Evolutionary conservation across 179 eudicot species (phyloP), one percentile per base, ranked within the genome.

Genomic region (Spergularia azorica): DNA sequence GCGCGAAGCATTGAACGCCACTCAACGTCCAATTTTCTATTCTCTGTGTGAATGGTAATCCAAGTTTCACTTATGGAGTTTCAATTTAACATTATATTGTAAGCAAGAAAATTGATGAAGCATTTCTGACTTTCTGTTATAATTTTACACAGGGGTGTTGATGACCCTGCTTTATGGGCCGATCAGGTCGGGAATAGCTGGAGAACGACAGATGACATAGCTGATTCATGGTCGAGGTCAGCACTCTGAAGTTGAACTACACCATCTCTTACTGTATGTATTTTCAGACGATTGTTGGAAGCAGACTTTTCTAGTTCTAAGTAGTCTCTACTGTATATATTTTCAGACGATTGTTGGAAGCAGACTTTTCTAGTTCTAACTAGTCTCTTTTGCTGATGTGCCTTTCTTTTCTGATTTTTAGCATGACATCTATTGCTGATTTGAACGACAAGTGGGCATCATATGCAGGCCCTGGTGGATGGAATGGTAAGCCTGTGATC

Each of bases 401-500:
- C 16, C 12, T 76, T 59, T 73, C 68, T 76, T 41, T 55, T 71
- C 9, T 77, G 39, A 78, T 20, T 72, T 52, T 83, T 46, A 95
- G 99, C 87, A 88, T 95, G 99, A 93, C 94, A 51, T 75, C 86
- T 2, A 93, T 90, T 76, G 99, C 99, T 70, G 97, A 95, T 84
- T 84, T 95, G 46, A 95, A 95, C 79, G 87, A 95, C 88, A 93
- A 90, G 84, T 95, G 99, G 99, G 99, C 97, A 70, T 76, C 94
- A 64, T 91, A 93, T 78, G 97, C 97, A 16, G 99, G 97, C 76
- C 99, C 97, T 80, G 99, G 99, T 79, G 97, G 97, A 85, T 95
- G 99, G 99, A 95, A 95, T 70, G 99, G 99, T 95, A 88, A 80
- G 81, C 69, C 57, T 78, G 36, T 59, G 43, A 77, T 73, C 72